phyloP scores from a whole-genome alignment of 257 asterid genomes.

The Ilex aquifolium region DNA sequence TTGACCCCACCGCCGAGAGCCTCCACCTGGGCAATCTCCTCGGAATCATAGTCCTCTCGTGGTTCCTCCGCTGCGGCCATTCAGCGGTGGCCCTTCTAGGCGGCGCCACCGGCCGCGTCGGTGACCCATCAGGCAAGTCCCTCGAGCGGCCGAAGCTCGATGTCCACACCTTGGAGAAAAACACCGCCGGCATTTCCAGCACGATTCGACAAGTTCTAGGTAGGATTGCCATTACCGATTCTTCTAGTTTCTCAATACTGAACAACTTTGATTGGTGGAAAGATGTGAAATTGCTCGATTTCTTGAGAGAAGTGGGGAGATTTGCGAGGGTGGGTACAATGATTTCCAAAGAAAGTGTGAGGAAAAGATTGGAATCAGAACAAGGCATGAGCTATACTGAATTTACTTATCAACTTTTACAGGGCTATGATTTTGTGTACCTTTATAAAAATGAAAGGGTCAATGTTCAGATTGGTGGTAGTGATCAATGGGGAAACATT shows the following conservation, averaged over 20 bases:
- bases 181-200: constrained; percentile 40
- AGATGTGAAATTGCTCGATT: constrained; percentile 66
- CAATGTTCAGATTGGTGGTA: constrained; percentile 84
- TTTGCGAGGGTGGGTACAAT: constrained; percentile 73
- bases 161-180: constrained; percentile 31
- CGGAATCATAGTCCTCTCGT: constrained; percentile 74
- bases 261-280: constrained; percentile 98
- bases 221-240: constrained; percentile 7
- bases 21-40: constrained; percentile 90
- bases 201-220: constrained; percentile 40
- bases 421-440: constrained; percentile 75
- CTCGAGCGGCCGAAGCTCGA: constrained; percentile 82
- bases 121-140: constrained; percentile 91
- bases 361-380: constrained; percentile 68
- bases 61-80: constrained; percentile 92
- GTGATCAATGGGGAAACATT: constrained; percentile 97
- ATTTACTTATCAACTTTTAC: constrained; percentile 76
- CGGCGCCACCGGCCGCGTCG: constrained; percentile 93
- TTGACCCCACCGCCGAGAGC: constrained; percentile 92
- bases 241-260: constrained; percentile 32
- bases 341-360: constrained; percentile 90
- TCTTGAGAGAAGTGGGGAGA: constrained; percentile 61
- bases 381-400: constrained; percentile 92
- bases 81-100: constrained; percentile 68
- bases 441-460: constrained; percentile 57